Conservation (phyloP, 23 red algal species). For the Rhodosorus marinus region DNA sequence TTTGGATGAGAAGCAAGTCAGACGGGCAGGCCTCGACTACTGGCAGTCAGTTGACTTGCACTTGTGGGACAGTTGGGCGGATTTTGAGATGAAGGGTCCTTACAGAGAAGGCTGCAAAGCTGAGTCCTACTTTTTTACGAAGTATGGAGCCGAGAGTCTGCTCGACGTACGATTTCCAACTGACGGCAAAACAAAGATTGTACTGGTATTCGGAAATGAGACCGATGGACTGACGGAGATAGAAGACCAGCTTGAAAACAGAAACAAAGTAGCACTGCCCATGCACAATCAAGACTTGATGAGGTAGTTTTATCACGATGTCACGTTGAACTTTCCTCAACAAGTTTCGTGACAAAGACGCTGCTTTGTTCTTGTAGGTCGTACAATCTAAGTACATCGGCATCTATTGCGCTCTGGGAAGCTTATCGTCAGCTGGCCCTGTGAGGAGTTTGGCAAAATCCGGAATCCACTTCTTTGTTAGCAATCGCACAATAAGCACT, state of each 20-base stretch:
- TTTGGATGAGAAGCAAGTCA: slow-evolving; percentile 36
- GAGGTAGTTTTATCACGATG: too few relatives aligned
- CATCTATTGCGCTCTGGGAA: slow-evolving; percentile 24
- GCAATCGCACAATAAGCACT: too few relatives aligned
- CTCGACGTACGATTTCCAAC: slow-evolving; percentile 28
- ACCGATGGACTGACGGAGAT: slow-evolving; percentile 4
- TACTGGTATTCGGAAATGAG: slow-evolving; percentile 15
- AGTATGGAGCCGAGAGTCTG: slow-evolving; percentile 19
- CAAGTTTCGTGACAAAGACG: too few relatives aligned
- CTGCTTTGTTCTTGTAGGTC: too few relatives aligned
- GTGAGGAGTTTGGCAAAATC: too few relatives aligned
- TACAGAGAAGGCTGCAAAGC: slow-evolving; percentile 10
- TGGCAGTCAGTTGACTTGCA: slow-evolving; percentile 64
- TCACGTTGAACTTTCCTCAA: too few relatives aligned
- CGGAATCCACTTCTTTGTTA: too few relatives aligned
- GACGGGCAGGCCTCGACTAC: slow-evolving; percentile 87
- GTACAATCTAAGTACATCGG: slow-evolving; percentile 20
- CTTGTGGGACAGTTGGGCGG: slow-evolving; percentile 42
- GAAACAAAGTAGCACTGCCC: slow-evolving; percentile 1
- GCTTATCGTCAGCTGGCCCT: too few relatives aligned
- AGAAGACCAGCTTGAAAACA: neutral
- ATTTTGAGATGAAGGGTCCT: slow-evolving; percentile 18
- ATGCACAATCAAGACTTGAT: slow-evolving; percentile 11
- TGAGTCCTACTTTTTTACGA: slow-evolving; percentile 60
- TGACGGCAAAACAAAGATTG: slow-evolving; percentile 2